These are phyloP conservation scores for Glycine latifolia DNA, from an alignment of 306 rosid species.

Conservation along the genomic window DNA sequence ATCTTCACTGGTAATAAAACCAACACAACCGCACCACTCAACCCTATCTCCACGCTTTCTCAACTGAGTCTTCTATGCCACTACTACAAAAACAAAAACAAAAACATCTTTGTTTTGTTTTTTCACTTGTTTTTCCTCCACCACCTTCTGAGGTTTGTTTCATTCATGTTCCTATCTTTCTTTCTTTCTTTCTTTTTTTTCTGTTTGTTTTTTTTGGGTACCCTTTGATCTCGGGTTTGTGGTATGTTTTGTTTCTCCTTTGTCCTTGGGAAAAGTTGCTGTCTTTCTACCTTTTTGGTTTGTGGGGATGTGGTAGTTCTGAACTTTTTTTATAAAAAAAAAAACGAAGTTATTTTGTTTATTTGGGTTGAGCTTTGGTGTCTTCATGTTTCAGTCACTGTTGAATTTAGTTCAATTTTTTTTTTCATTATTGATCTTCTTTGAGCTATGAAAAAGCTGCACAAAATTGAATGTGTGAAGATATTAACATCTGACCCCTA, in stretches of 20 bases:
- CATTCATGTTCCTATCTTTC: not conserved
- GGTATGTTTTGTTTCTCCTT: constrained; percentile 15
- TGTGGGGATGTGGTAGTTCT: constrained; percentile 14
- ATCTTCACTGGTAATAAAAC: not conserved
- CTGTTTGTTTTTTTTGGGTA: not conserved
- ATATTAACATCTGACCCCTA: too few relatives aligned
- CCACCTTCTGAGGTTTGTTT: constrained; percentile 54
- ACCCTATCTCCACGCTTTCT: not conserved
- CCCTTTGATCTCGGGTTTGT: constrained; percentile 47
- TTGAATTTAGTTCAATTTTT: not conserved
- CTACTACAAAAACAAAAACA: too few relatives aligned
- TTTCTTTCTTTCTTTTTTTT: too few relatives aligned
- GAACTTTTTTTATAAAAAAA: not conserved
- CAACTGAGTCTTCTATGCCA: not conserved
- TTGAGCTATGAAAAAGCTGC: constrained; percentile 27
- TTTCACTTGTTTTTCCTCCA: constrained; percentile 8
- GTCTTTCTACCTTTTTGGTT: constrained; percentile 15
- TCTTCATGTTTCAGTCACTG: not conserved
- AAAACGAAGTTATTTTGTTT: not conserved
- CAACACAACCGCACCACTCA: not conserved
- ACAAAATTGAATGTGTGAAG: not conserved
- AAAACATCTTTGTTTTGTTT: not conserved
- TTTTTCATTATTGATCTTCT: not conserved
- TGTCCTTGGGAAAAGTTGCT: not conserved
- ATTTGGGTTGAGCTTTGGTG: not conserved